Conservation (phyloP, 2,329 filamentous ascomycete genomes). For the Aureobasidium sp. region DNA sequence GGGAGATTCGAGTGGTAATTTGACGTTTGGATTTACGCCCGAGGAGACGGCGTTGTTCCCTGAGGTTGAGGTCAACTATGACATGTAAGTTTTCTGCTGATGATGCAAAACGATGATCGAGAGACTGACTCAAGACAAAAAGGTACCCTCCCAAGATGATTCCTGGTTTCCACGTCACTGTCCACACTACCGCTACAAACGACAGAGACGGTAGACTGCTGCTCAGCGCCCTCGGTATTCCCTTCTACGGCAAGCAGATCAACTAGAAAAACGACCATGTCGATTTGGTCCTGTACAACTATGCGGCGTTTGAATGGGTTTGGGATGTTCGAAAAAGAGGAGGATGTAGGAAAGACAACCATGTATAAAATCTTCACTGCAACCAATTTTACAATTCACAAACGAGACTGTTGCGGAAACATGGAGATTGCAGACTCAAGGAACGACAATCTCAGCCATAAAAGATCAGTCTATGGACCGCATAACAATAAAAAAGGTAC, state of each 20-base stretch:
- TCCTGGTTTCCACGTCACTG: slow-evolving; percentile 72
- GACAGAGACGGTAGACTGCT: slow-evolving; percentile 78
- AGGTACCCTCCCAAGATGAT: slow-evolving; percentile 66
- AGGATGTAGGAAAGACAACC: background rate
- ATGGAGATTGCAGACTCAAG: background rate
- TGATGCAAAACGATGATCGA: too few species aligned
- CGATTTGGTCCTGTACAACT: background rate
- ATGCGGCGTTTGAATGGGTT: background rate
- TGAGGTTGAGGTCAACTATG: slow-evolving; percentile 90
- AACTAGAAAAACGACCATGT: slow-evolving; percentile 29
- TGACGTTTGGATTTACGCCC: slow-evolving; percentile 69
- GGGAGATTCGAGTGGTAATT: slow-evolving; percentile 82
- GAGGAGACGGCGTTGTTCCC: slow-evolving; percentile 78
- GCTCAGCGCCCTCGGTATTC: slow-evolving; percentile 61
- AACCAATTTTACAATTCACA: background rate
- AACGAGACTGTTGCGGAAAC: background rate
- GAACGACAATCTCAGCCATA: background rate
- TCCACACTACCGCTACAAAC: slow-evolving; percentile 76
- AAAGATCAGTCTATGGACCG: background rate
- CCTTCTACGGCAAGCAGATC: slow-evolving; percentile 69
- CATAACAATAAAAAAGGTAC: too few species aligned
- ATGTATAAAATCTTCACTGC: background rate
- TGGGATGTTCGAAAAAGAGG: background rate
- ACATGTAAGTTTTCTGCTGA: slow-evolving; percentile 66
- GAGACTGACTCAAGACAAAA: too few species aligned